Conservation (phyloP, 805 yeast species). For the Starmerella apis region DNA sequence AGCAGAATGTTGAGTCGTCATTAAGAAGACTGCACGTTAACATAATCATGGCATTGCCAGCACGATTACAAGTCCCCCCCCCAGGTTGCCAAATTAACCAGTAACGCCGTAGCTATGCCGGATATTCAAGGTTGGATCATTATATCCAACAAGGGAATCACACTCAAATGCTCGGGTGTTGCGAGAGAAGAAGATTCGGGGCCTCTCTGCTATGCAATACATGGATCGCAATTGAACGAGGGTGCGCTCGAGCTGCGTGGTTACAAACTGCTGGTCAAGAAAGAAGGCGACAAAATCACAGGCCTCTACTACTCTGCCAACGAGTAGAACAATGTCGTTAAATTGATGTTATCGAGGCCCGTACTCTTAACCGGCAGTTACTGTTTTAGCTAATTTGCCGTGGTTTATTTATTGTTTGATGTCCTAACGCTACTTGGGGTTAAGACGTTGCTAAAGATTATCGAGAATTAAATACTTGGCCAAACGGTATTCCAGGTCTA, state of each 20-base stretch:
- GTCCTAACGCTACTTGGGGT: too few relatives aligned
- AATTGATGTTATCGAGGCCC: neutral
- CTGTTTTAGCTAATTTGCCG: too few relatives aligned
- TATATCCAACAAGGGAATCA: constrained; percentile 8
- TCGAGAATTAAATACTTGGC: too few relatives aligned
- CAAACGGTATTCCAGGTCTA: too few relatives aligned
- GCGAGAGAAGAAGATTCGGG: constrained; percentile 19
- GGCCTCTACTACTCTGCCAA: neutral
- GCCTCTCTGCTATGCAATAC: constrained; percentile 7
- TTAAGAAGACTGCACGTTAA: too few relatives aligned
- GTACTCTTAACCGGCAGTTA: too few relatives aligned
- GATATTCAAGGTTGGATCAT: neutral
- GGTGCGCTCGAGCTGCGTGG: constrained; percentile 12
- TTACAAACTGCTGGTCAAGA: constrained; percentile 10
- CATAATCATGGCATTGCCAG: too few relatives aligned
- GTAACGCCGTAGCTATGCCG: neutral
- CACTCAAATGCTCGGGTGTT: constrained; percentile 10
- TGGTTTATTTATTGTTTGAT: too few relatives aligned
- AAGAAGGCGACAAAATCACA: neutral
- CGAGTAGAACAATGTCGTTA: neutral
- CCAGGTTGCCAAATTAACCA: too few relatives aligned
- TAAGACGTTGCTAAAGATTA: too few relatives aligned
- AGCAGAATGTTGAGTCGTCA: too few relatives aligned
- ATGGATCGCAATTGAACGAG: constrained; percentile 1
- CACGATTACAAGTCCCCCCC: too few relatives aligned